Evolutionary conservation across 2,329 filamentous ascomycete genomes (phyloP), one percentile per base, ranked within the genome.

Genomic region (Pseudonectria foliicola): DNA sequence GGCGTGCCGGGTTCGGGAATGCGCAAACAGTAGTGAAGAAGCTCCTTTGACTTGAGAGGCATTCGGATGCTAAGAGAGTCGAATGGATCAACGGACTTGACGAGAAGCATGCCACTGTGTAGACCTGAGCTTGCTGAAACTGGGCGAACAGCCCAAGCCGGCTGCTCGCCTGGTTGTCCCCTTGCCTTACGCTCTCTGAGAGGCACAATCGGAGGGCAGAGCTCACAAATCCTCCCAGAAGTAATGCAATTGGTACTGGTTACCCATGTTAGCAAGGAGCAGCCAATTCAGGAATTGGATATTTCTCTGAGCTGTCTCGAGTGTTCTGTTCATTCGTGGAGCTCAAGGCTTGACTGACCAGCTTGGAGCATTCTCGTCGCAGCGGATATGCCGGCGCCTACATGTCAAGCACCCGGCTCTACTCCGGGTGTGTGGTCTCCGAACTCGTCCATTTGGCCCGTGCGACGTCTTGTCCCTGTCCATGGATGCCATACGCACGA

Each of bases 11-110:
- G n/a, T n/a, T n/a, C n/a, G n/a, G n/a, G n/a, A n/a, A n/a, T n/a
- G n/a, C n/a, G n/a, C n/a, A n/a, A n/a, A 48, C 48, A 50, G 34
- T 50, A 50, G 14, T 45, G 40, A 1, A 50, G 44, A 1, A 50
- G 41, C 29, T 48, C 48, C 6, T 35, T 39, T 10, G 48, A 50
- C 23, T 36, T 42, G 29, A 42, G 49, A 0, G 47, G 47, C 47
- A 50, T 48, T 1, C 7, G 24, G 8, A 53, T 27, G 3, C 44
- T 34, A 2, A 48, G 29, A 10, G 35, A 35, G 4, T 38, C 11
- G 7, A 42, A 39, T 0, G 40, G 35, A 2, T 43, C 38, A 10
- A 39, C 13, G n/a, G n/a, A n/a, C n/a, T n/a, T n/a, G n/a, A n/a
- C 11, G 27, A 25, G 12, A n/a, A 27, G 4, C 43, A 28, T n/a